These are phyloP conservation scores for Solanum chiquidenum DNA, from an alignment of 257 asterid genomes.

Conservation along the genomic window DNA sequence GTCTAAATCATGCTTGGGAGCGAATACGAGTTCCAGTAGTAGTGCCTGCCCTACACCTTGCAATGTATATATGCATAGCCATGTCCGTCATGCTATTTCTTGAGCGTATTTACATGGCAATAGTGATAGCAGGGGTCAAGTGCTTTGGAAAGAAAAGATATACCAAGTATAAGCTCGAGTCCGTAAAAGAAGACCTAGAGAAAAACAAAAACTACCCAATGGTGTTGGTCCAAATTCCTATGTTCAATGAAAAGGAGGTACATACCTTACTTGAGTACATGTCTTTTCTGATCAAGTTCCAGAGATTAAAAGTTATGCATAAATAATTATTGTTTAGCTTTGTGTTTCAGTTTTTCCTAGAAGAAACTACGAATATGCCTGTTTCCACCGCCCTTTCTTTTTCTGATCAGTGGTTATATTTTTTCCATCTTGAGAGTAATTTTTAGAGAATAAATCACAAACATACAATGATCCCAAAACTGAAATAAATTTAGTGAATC, in stretches of 20 bases:
- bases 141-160: conserved; percentile 58
- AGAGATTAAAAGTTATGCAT: not conserved
- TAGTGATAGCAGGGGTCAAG: conserved; percentile 57
- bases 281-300: not conserved
- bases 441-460: not conserved
- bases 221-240: conserved; percentile 80
- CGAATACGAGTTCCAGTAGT: conserved; percentile 49
- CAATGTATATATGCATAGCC: conserved; percentile 51
- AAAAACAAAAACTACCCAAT: conserved; percentile 40
- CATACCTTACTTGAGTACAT: not conserved
- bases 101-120: conserved; percentile 85
- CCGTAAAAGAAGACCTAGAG: conserved; percentile 56
- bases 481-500: not conserved
- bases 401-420: not conserved
- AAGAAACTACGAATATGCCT: not conserved
- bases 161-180: conserved; percentile 68
- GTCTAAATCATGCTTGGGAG: conserved; percentile 50
- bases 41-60: conserved; percentile 45
- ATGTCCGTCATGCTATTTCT: conserved; percentile 81
- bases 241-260: conserved; percentile 92
- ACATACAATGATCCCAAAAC: not conserved
- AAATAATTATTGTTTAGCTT: not conserved
- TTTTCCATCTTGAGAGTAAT: not conserved
- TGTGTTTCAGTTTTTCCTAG: not conserved
- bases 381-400: not conserved